Conservation (phyloP, 768 basidiomycete genomes). For the Auricularia auricula-judae region DNA sequence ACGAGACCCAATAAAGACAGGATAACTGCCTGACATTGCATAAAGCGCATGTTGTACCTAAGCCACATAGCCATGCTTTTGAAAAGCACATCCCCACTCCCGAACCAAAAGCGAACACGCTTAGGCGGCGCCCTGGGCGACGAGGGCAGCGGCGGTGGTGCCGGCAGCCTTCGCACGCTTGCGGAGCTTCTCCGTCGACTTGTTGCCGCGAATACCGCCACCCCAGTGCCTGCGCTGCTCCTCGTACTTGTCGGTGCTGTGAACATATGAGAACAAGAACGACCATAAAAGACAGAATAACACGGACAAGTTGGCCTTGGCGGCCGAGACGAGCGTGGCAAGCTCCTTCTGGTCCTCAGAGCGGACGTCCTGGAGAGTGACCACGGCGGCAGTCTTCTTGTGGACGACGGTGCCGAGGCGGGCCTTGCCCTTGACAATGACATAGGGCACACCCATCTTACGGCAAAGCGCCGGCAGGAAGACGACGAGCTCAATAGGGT, state of each 20-base stretch:
- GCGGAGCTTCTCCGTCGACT: constrained; percentile 85
- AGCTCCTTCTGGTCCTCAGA: constrained; percentile 92
- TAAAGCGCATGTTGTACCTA: too few species aligned
- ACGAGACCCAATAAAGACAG: too few species aligned
- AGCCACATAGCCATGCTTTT: too few species aligned
- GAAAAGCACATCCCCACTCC: too few species aligned
- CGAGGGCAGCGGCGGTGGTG: constrained; percentile 33
- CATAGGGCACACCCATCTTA: constrained; percentile 99
- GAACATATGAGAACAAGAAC: too few species aligned
- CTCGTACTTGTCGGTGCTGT: constrained; percentile 71
- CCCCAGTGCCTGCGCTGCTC: constrained; percentile 89
- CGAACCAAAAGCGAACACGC: too few species aligned
- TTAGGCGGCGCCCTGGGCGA: not conserved
- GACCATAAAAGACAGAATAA: too few species aligned
- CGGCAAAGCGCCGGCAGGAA: constrained; percentile 97
- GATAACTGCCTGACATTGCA: too few species aligned
- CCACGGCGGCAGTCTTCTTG: constrained; percentile 94
- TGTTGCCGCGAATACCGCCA: constrained; percentile 91
- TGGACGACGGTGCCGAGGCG: constrained; percentile 96
- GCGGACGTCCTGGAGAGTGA: constrained; percentile 88
- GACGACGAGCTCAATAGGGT: constrained; percentile 98
- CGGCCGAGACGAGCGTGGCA: constrained; percentile 81
- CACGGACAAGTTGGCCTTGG: constrained; percentile 82
- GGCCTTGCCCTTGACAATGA: constrained; percentile 97
- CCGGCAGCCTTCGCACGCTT: constrained; percentile 91